Conservation (phyloP, 768 basidiomycete species). For the Boletus vermiculosoides region DNA sequence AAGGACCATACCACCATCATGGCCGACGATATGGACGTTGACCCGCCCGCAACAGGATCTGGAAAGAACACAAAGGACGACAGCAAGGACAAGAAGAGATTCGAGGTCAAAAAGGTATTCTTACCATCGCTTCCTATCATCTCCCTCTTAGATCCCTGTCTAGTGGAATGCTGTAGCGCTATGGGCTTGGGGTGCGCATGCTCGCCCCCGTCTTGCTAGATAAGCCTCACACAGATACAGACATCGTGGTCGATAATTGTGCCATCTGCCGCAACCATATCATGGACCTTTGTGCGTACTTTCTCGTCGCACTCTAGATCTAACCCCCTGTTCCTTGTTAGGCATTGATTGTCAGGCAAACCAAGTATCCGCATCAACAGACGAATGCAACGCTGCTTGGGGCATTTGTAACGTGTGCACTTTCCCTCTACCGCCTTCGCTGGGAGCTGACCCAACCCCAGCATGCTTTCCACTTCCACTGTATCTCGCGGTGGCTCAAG, state of each 20-base stretch:
- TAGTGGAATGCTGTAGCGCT: conserved; percentile 99
- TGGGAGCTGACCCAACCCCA: conserved; percentile 29
- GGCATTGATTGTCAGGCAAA: conserved; percentile 99
- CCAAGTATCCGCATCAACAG: conserved; percentile 93
- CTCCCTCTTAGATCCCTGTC: not conserved
- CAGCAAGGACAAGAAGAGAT: conserved; percentile 74
- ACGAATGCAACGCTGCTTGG: conserved; percentile 98
- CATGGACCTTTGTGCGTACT: conserved; percentile 93
- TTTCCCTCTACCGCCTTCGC: not conserved
- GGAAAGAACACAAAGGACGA: conserved; percentile 53
- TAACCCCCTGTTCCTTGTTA: conserved; percentile 32
- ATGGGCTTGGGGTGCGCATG: conserved; percentile 91
- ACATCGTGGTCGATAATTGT: conserved; percentile 99
- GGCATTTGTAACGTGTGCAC: conserved; percentile 88
- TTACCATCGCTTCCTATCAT: not conserved
- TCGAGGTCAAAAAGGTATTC: conserved; percentile 97
- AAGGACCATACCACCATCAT: conserved; percentile 31
- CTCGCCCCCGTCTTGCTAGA: not conserved
- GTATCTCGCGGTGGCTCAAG: conserved; percentile 99
- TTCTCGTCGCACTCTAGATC: not conserved
- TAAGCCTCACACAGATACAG: conserved; percentile 40
- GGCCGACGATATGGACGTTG: conserved; percentile 74
- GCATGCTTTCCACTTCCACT: conserved; percentile 99
- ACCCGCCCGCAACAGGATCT: conserved; percentile 39
- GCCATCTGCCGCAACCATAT: conserved; percentile 99